Percentiles rank a stretch among this genome's conserved stretches.
phyloP scores from a whole-genome alignment of 129 eudicot species.

The Ambrosia artemisiifolia region DNA sequence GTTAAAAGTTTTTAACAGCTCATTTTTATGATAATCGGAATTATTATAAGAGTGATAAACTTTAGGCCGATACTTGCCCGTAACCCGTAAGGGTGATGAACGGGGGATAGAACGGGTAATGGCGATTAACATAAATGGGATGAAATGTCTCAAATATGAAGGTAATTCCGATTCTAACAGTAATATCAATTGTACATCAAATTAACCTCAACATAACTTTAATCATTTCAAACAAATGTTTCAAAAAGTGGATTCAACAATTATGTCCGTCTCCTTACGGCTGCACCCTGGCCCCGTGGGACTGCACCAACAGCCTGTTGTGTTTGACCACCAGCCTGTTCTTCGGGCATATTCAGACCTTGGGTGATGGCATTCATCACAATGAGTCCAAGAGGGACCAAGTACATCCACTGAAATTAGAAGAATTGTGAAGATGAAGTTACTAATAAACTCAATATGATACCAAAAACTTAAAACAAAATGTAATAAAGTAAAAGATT shows the following conservation, averaged over 20 bases:
- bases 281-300: constrained; percentile 55
- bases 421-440: not conserved
- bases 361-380: constrained; percentile 94
- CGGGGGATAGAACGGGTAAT: no score
- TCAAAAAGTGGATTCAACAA: not conserved
- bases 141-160: not conserved
- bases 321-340: constrained; percentile 54
- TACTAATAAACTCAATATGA: not conserved
- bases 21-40: no score
- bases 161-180: not conserved
- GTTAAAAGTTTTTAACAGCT: no score
- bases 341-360: constrained; percentile 94
- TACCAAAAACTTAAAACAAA: not conserved
- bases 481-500: not conserved
- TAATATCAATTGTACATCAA: not conserved
- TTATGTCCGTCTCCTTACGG: constrained; percentile 75
- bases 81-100: no score
- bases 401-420: constrained; percentile 83
- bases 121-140: no score
- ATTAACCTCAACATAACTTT: constrained; percentile 3
- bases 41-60: no score
- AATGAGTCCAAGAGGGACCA: constrained; percentile 88
- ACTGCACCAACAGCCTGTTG: constrained; percentile 54
- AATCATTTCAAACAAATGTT: not conserved
- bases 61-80: no score